Percentiles rank a stretch among this genome's conserved stretches.
These are phyloP conservation scores for Dipodascopsis uninucleata DNA, from an alignment of 805 yeast genomes.

Conservation along the genomic window DNA sequence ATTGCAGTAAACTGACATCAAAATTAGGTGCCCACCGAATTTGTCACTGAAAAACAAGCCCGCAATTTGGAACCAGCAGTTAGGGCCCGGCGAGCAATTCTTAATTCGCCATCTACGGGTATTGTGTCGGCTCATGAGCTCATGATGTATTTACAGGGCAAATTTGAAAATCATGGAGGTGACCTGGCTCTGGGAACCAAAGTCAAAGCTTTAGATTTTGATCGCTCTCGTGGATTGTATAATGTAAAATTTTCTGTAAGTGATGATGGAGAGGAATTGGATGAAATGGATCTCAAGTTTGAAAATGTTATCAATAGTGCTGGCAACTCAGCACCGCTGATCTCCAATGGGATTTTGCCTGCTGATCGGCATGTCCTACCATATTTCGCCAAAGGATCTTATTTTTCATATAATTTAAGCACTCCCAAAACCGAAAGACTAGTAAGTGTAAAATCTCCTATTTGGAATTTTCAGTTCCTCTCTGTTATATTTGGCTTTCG, in stretches of 20 bases:
- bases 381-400: conserved; percentile 80
- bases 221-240: conserved; percentile 17
- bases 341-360: conserved; percentile 70
- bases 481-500: conserved; percentile 32
- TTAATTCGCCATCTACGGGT: conserved; percentile 79
- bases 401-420: conserved; percentile 55
- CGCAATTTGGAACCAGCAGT: conserved; percentile 61
- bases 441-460: conserved; percentile 11
- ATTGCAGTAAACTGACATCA: neutral
- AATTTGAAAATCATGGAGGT: conserved; percentile 56
- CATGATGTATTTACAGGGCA: conserved; percentile 54
- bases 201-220: conserved; percentile 43
- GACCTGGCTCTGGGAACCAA: conserved; percentile 61
- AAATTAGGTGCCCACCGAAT: conserved; percentile 48
- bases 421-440: conserved; percentile 52
- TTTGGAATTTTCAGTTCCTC: conserved; percentile 6
- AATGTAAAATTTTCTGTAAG: conserved; percentile 30
- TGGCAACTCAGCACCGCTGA: conserved; percentile 69
- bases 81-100: conserved; percentile 54
- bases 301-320: conserved; percentile 71
- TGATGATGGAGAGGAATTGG: conserved; percentile 32
- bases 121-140: conserved; percentile 78
- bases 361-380: conserved; percentile 52
- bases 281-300: conserved; percentile 44
- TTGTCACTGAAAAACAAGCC: conserved; percentile 48